A percentile compares a stretch with the other conserved stretches of the same genome.
These are phyloP conservation scores for Malbranchea cinnamomea DNA, from an alignment of 2,329 filamentous ascomycete genomes.

Conservation along the genomic window DNA sequence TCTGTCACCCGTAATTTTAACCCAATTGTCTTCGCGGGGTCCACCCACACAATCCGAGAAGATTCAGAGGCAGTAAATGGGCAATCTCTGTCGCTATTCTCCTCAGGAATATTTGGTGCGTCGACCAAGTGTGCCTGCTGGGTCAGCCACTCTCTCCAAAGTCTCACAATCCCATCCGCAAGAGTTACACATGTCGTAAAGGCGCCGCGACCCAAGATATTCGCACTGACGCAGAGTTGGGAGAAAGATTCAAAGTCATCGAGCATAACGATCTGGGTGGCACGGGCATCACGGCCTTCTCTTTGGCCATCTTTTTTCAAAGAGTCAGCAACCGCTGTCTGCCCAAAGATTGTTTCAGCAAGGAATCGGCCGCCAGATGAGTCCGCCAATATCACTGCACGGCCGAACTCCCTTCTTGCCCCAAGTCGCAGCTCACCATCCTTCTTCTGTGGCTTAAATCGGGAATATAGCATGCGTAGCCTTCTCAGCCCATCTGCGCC, in stretches of 20 bases:
- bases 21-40: slow-evolving; percentile 33
- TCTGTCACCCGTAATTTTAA: slow-evolving; percentile 51
- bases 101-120: slow-evolving; percentile 4
- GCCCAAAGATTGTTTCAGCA: too few species aligned
- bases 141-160: slow-evolving; percentile 60
- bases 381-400: too few species aligned
- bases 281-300: too few species aligned
- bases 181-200: slow-evolving; percentile 52
- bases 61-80: slow-evolving; percentile 1
- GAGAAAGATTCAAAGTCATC: slow-evolving; percentile 4
- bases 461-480: too few species aligned
- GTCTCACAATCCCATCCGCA: slow-evolving; percentile 51
- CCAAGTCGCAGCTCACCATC: too few species aligned
- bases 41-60: neutral
- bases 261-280: too few species aligned
- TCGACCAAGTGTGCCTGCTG: slow-evolving; percentile 18
- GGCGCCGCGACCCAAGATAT: slow-evolving; percentile 51
- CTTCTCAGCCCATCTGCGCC: too few species aligned
- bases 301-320: too few species aligned
- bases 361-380: too few species aligned
- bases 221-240: slow-evolving; percentile 47
- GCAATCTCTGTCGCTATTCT: neutral
- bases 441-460: too few species aligned
- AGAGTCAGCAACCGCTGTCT: too few species aligned
- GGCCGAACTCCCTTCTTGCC: too few species aligned